These are phyloP conservation scores for Biscogniauxia sp. DNA, from an alignment of 2,329 filamentous ascomycete genomes.

Conservation along the genomic window DNA sequence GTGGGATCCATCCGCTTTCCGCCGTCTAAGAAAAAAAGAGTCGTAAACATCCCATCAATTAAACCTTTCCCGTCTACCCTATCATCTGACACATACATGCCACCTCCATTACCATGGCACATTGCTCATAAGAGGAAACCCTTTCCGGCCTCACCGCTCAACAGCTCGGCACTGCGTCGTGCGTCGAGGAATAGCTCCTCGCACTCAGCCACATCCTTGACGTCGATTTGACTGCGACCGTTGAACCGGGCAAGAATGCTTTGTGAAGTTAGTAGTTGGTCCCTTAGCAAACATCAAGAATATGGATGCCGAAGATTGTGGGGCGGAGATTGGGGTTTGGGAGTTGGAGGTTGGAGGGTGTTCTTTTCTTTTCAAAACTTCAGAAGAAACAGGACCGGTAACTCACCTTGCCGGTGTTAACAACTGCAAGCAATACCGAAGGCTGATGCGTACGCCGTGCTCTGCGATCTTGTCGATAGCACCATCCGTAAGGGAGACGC, in stretches of 20 bases:
- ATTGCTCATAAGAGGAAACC: constrained; percentile 60
- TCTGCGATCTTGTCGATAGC: constrained; percentile 85
- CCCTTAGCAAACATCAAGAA: background rate
- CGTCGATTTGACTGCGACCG: constrained; percentile 72
- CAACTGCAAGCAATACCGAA: constrained; percentile 91
- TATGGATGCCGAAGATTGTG: constrained; percentile 3
- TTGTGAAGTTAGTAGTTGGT: constrained; percentile 17
- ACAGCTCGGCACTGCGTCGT: constrained; percentile 70
- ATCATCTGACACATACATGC: constrained; percentile 6
- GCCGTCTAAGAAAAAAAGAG: constrained; percentile 14
- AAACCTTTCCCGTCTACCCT: constrained; percentile 10
- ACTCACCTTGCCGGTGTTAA: constrained; percentile 75
- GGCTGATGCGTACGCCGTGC: constrained; percentile 82
- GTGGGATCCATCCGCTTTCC: constrained; percentile 12
- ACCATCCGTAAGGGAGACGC: constrained; percentile 72
- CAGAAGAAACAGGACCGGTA: constrained; percentile 11
- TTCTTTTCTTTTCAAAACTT: background rate
- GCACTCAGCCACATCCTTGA: constrained; percentile 75
- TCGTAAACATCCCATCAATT: background rate
- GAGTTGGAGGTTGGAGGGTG: too few relatives aligned
- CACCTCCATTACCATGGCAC: constrained; percentile 4
- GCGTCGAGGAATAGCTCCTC: constrained; percentile 83
- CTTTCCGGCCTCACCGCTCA: constrained; percentile 60
- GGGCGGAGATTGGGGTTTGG: constrained; percentile 4
- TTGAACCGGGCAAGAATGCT: constrained; percentile 87